phyloP scores from a whole-genome alignment of 495 filamentous ascomycete genomes.

The Penicillium psychrofluorescens region DNA sequence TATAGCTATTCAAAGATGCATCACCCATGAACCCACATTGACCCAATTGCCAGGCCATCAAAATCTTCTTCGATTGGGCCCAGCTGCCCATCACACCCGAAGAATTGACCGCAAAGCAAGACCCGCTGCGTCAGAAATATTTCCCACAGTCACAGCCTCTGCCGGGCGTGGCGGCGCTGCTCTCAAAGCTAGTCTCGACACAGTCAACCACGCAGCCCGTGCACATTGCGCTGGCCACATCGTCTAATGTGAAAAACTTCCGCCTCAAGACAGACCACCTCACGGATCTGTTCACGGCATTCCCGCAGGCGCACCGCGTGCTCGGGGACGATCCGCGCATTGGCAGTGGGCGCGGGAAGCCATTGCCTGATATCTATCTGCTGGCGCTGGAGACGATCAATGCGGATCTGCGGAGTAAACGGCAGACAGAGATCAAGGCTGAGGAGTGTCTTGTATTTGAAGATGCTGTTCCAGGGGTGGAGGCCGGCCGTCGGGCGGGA shows the following conservation, averaged over 20 bases:
- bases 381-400: slow-evolving; percentile 85
- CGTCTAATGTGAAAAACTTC: slow-evolving; percentile 64
- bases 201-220: slow-evolving; percentile 42
- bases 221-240: slow-evolving; percentile 83
- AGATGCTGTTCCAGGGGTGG: slow-evolving; percentile 86
- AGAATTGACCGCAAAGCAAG: slow-evolving; percentile 52
- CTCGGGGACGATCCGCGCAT: slow-evolving; percentile 85
- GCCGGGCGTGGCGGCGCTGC: slow-evolving; percentile 67
- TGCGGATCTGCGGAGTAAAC: slow-evolving; percentile 47
- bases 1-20: background rate
- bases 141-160: slow-evolving; percentile 72
- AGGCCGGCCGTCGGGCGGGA: slow-evolving; percentile 82
- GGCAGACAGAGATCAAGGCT: slow-evolving; percentile 62
- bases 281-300: slow-evolving; percentile 62
- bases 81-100: slow-evolving; percentile 67
- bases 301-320: slow-evolving; percentile 60
- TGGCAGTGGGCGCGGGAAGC: slow-evolving; percentile 75
- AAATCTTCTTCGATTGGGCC: slow-evolving; percentile 76
- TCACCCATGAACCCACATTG: background rate
- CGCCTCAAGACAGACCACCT: slow-evolving; percentile 73
- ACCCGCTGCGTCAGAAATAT: slow-evolving; percentile 54
- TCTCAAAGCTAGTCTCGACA: slow-evolving; percentile 44
- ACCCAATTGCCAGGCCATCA: slow-evolving; percentile 15
- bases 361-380: slow-evolving; percentile 89
- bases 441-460: slow-evolving; percentile 96